Base-by-base conservation (phyloP, 176 grass and related monocot species). In the Cenchrus americanus region DNA sequence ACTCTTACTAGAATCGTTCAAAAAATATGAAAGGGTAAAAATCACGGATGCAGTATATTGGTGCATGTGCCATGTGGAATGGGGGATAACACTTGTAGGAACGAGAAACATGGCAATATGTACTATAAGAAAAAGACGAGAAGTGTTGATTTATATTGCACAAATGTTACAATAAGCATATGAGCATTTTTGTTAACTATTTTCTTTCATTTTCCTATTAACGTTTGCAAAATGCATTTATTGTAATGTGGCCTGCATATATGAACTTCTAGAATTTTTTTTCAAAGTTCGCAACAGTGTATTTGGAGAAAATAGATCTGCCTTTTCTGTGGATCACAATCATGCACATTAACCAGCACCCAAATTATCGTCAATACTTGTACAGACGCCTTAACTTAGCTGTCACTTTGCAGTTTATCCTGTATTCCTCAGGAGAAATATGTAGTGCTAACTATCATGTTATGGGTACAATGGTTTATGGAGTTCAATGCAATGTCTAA, bases 381-480 rank as follows among this genome's bases (percentile, higher is more conserved):
- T 84, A 40, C 49, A 23, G 7, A 48, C 30, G 15, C 40, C 51
- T 42, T 52, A 52, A 27, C 10, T 79, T 37, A 3, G 26, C 15
- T 86, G 55, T 5, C 30, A 66, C 30, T 83, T 34, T 73, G 57
- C 7, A 74, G 40, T 8, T 62, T 63, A 32, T 63, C 43, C 46
- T 62, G 40, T 19, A 37, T 65, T 24, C 4, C 3, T 49, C 7
- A 7, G 24, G n/a, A 11, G 5, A 17, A 42, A 46, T 43, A 49
- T 21, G 6, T 80, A 4, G 0, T 51, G 8, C 8, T 54, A 55
- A 24, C 19, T 24, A 8, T 75, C 77, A 59, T 23, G 2, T 54
- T 62, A 75, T 75, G 18, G 2, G 24, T 86, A 66, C 0, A 80
- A 23, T 57, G 15, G 19, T 55, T 44, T 46, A 1, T 74, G 22